Evolutionary conservation across 495 filamentous ascomycete species (phyloP).

Genomic region (Hypoxylon cercidicola): DNA sequence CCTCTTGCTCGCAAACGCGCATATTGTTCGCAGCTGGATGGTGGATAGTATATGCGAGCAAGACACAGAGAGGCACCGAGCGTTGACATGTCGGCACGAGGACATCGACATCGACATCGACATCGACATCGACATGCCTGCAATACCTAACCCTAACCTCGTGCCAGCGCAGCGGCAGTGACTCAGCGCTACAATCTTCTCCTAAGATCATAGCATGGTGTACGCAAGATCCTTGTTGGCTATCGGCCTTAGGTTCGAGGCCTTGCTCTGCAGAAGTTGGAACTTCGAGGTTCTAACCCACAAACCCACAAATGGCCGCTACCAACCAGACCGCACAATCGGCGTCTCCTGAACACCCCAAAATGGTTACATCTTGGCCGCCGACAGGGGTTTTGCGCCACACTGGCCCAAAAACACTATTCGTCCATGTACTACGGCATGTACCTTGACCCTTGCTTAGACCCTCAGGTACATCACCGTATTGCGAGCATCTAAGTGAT

Average conservation of each 20-base stretch:
- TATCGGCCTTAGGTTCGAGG: constrained; percentile 22
- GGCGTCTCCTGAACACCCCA: constrained; percentile 36
- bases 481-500: constrained; percentile 33
- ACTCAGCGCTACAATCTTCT: constrained; percentile 31
- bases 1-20: constrained; percentile 37
- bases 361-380: constrained; percentile 40
- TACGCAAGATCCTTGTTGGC: constrained; percentile 19
- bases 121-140: neutral
- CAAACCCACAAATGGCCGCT: constrained; percentile 32
- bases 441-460: constrained; percentile 38
- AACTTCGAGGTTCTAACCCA: constrained; percentile 25
- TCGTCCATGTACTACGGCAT: constrained; percentile 35
- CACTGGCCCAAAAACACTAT: constrained; percentile 30
- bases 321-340: constrained; percentile 41
- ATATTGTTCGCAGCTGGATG: constrained; percentile 39
- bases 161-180: constrained; percentile 7
- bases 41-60: constrained; percentile 27
- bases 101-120: neutral
- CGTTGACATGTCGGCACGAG: neutral
- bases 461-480: constrained; percentile 38
- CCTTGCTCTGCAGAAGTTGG: constrained; percentile 15
- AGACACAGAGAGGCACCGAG: constrained; percentile 8
- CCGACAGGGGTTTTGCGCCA: constrained; percentile 42
- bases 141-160: neutral
- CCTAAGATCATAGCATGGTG: constrained; percentile 23